A percentile compares a stretch with the other conserved stretches of the same genome.
These are phyloP conservation scores for Cucurbita moschata DNA, from an alignment of 306 rosid genomes.

Conservation along the genomic window DNA sequence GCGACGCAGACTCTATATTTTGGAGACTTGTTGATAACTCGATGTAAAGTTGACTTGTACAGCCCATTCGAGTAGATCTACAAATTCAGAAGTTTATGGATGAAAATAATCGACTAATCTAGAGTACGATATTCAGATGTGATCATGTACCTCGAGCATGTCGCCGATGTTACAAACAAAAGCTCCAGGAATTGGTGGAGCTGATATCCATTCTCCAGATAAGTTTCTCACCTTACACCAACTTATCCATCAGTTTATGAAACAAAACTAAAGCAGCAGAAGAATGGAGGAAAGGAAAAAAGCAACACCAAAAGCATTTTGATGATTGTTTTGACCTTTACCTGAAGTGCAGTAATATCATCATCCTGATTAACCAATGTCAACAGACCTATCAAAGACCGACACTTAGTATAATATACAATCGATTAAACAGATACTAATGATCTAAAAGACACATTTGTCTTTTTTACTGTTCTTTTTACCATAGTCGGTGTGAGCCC, in stretches of 20 bases:
- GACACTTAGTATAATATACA: neutral
- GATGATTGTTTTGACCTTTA: constrained; percentile 10
- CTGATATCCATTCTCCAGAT: constrained; percentile 85
- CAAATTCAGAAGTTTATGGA: neutral
- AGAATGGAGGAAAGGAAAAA: neutral
- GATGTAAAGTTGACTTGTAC: constrained; percentile 84
- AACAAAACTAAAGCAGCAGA: neutral
- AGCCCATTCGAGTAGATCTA: constrained; percentile 88
- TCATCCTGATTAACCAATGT: constrained; percentile 88
- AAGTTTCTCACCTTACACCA: constrained; percentile 64
- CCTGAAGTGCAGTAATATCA: constrained; percentile 75
- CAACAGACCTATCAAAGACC: constrained; percentile 50
- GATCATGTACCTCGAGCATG: constrained; percentile 68
- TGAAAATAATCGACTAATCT: neutral
- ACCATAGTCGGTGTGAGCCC: constrained; percentile 95
- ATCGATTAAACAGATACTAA: neutral
- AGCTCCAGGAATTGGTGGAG: constrained; percentile 73
- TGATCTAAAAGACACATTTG: neutral
- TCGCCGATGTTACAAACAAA: constrained; percentile 87
- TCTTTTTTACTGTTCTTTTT: neutral
- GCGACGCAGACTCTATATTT: constrained; percentile 63
- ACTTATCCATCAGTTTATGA: constrained; percentile 10
- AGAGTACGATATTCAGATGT: neutral
- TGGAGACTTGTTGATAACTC: constrained; percentile 48
- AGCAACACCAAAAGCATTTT: neutral